Evolutionary conservation across 2,329 filamentous ascomycete species (phyloP).

Genomic region (Aspergillus ibericus): DNA sequence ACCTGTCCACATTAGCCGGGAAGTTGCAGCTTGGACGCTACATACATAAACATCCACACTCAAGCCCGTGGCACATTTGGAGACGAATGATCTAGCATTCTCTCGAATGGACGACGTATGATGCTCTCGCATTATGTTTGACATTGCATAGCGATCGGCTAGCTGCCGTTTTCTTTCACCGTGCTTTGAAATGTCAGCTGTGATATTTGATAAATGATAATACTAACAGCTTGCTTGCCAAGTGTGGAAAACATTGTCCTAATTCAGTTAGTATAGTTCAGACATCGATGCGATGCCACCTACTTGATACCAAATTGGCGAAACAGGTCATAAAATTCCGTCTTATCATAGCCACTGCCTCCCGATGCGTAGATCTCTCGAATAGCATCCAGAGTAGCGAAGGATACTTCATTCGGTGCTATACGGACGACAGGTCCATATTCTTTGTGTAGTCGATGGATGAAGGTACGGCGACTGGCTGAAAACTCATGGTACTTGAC

Average conservation of each 20-base stretch:
- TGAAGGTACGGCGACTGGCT: conserved; percentile 27
- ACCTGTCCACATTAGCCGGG: conserved; percentile 17
- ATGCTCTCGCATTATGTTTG: conserved; percentile 60
- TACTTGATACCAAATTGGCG: conserved; percentile 34
- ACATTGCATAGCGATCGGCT: conserved; percentile 68
- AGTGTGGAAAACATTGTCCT: conserved; percentile 23
- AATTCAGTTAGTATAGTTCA: rapidly evolving
- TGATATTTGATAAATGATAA: neutral
- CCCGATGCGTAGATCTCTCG: conserved; percentile 35
- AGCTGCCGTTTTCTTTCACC: conserved; percentile 63
- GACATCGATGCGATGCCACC: neutral
- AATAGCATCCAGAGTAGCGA: conserved; percentile 29
- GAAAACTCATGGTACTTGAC: conserved; percentile 35
- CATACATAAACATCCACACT: conserved; percentile 63
- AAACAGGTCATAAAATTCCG: conserved; percentile 37
- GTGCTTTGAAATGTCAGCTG: conserved; percentile 48
- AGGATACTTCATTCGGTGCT: conserved; percentile 33
- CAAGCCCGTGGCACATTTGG: conserved; percentile 50
- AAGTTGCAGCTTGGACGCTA: conserved; percentile 17
- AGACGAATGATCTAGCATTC: conserved; percentile 57
- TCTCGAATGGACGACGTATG: conserved; percentile 60
- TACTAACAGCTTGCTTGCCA: conserved; percentile 11
- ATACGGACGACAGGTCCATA: conserved; percentile 33
- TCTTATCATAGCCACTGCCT: conserved; percentile 40
- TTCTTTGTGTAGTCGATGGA: conserved; percentile 28